These are phyloP conservation scores for Diaporthe amygdali DNA, from an alignment of 2,329 filamentous ascomycete species.

Conservation along the genomic window DNA sequence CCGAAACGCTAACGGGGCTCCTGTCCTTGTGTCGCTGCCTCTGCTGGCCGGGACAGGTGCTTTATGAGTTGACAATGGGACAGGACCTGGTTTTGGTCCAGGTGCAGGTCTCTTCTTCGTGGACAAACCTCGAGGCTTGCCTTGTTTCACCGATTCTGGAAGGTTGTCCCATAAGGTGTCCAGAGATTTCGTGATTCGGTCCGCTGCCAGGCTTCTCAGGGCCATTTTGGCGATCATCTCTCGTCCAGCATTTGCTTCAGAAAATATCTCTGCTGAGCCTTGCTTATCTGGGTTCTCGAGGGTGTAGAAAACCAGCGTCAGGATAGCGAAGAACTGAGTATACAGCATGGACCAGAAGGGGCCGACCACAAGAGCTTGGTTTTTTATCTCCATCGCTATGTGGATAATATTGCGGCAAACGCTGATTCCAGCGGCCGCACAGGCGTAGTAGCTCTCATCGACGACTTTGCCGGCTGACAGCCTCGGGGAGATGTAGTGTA, in stretches of 20 bases:
- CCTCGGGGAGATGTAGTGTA: conserved; percentile 79
- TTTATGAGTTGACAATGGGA: conserved; percentile 27
- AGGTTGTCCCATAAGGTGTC: conserved; percentile 82
- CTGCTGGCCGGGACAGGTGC: neutral
- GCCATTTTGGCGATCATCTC: conserved; percentile 81
- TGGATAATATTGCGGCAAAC: conserved; percentile 78
- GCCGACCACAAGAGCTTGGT: conserved; percentile 75
- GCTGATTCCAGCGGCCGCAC: conserved; percentile 65
- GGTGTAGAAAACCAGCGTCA: conserved; percentile 80
- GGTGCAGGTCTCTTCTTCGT: conserved; percentile 65
- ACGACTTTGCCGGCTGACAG: conserved; percentile 60
- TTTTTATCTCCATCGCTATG: conserved; percentile 79
- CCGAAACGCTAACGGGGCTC: neutral
- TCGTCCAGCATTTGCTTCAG: conserved; percentile 84
- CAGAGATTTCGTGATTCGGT: conserved; percentile 80
- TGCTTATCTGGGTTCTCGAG: conserved; percentile 79
- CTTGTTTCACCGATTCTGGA: conserved; percentile 71
- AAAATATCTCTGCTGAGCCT: conserved; percentile 79
- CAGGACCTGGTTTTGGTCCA: conserved; percentile 41
- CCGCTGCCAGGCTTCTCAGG: conserved; percentile 85
- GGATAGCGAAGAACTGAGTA: conserved; percentile 80
- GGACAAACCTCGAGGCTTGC: conserved; percentile 42
- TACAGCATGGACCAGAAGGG: conserved; percentile 90
- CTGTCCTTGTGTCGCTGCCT: neutral
- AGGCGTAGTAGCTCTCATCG: conserved; percentile 82